Base-by-base conservation (phyloP, 1,284 basidiomycete species). In the Moesziomyces sp. region DNA sequence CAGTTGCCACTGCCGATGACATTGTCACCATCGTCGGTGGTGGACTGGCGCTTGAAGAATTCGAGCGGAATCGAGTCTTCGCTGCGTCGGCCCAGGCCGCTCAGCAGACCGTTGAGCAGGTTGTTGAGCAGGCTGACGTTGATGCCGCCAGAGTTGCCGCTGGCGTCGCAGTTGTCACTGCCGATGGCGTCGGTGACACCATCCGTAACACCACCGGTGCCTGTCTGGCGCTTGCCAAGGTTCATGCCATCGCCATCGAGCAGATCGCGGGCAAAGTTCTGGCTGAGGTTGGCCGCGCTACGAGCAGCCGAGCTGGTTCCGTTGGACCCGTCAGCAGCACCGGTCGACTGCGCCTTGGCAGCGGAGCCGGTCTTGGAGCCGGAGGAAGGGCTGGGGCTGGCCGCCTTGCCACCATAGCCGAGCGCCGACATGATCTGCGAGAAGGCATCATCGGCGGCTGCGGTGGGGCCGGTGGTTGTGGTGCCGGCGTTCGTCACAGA, bases 121-220 rank as follows among this genome's bases (percentile, higher is more conserved):
- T 75, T 72, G 69, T 76, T 76, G 45, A 77, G 63, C 51, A 77
- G 42, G 42, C 62, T 66, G 19, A 77, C 59, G 26, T 77, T 77
- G 64, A 77, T 52, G 5, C 72, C 74, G 38, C 67, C 67, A 30
- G 55, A 51, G 52, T 74, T 71, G 53, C 65, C 62, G 38, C 66
- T 65, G 10, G 69, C 69, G 46, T 57, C 56, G 48, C 67, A 69
- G 47, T 73, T 72, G 49, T 60, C 71, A 49, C 49, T 62, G 33
- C 66, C 58, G 33, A 60, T 50, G 13, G 30, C 30, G 30, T 33
- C 30, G 30, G 30, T 33, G 30, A 33, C 30, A 33, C 30, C 30
- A 33, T 33, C 30, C 16, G 30, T 48, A n/a, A 51, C 51, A 23
- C 42, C 58, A 16, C 51, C 26, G 33, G 46, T 38, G 26, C 38